Conservation (phyloP, 495 filamentous ascomycete species). For the Extremus antarcticus region DNA sequence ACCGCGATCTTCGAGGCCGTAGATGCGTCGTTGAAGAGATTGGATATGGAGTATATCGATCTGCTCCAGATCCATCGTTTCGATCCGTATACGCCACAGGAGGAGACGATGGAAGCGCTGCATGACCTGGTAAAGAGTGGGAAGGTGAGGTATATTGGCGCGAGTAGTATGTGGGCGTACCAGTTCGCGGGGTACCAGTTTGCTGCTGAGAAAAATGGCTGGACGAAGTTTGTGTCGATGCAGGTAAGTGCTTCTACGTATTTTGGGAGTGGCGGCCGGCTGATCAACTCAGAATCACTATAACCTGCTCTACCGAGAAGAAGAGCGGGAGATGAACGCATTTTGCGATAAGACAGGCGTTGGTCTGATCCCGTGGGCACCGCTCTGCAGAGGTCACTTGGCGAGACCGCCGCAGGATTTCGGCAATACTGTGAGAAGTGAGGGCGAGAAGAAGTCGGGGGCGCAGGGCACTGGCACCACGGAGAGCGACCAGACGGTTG, state of each 20-base stretch:
- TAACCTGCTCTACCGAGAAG: constrained; percentile 47
- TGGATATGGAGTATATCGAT: constrained; percentile 59
- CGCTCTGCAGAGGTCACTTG: constrained; percentile 29
- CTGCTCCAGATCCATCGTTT: constrained; percentile 64
- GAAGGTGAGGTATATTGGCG: constrained; percentile 42
- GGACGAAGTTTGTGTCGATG: constrained; percentile 40
- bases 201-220: constrained; percentile 41
- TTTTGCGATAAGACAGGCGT: not conserved
- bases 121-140: constrained; percentile 49
- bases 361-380: constrained; percentile 15
- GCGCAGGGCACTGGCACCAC: constrained; percentile 14
- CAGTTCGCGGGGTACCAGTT: constrained; percentile 39
- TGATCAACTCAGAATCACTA: constrained; percentile 28
- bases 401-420: constrained; percentile 23
- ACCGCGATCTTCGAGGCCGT: constrained; percentile 55
- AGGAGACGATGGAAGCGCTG: constrained; percentile 61
- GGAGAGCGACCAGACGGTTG: constrained; percentile 21
- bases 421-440: constrained; percentile 10
- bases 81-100: constrained; percentile 44
- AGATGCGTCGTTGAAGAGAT: constrained; percentile 52
- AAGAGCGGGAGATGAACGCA: constrained; percentile 28
- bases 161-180: constrained; percentile 36
- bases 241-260: constrained; percentile 1
- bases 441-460: constrained; percentile 16
- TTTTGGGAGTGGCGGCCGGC: not conserved